Base-by-base conservation (phyloP, 495 filamentous ascomycete genomes). In the Penicillium angulare region DNA sequence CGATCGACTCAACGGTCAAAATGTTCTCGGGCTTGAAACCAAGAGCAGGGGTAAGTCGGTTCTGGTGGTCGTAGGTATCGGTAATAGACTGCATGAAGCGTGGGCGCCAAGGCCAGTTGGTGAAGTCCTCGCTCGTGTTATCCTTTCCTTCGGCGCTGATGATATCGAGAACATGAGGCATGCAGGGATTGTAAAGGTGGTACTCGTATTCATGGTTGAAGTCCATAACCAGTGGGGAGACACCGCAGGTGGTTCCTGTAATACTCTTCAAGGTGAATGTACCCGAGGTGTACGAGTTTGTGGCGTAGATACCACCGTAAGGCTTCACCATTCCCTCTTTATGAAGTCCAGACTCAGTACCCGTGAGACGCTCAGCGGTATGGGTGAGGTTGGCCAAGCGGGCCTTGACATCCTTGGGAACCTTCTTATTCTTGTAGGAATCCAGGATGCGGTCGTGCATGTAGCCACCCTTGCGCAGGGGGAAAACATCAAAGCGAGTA, bases 401-500 rank as follows among this genome's bases (percentile, higher is more conserved):
- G 10, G 49, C 42, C 43, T 60, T 38, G 15, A 68, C 52, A 13
- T 64, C 56, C 13, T 66, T 46, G 5, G 66, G 57, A 22, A 67
- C 50, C 5, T 52, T 18, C 5, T 49, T 33, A 12, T 56, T 17
- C 18, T 51, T 31, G 47, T 57, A 66, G 2, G 71, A 65, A 7
- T 67, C 52, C 41, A 55, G 55, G 32, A 78, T 58, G 13, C 64
- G 67, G 13, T 75, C 44, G 3, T 67, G 48, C 7, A 67, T 55
- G 17, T 58, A 56, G 10, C 56, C 56, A 15, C 62, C 61, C 7
- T 72, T 69, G 49, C 55, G 55, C 10, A 76, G 46, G 3, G 72
- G 72, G 59, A 76, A 74, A 9, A 74, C 67, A 49, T 76, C 72
- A 34, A 71, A 67, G 40, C 72, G 63, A 26, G 69, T 76, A 18